phyloP scores from a whole-genome alignment of 805 yeast genomes.

The Candida piceae region DNA sequence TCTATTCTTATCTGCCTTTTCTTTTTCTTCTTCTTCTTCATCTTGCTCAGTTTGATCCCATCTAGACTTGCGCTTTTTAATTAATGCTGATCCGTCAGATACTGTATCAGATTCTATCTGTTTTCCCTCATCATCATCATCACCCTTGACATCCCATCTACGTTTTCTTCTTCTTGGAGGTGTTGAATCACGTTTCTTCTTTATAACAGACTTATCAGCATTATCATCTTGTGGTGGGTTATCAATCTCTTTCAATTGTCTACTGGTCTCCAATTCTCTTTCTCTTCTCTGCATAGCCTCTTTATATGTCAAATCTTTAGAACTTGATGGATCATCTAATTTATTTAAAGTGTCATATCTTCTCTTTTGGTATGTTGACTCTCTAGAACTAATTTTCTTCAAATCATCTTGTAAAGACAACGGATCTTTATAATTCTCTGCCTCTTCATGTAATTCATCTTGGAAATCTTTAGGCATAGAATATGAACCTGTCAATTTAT shows the following conservation, averaged over 20 bases:
- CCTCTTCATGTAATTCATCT: slow-evolving; percentile 17
- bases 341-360: slow-evolving; percentile 16
- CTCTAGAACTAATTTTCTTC: slow-evolving; percentile 32
- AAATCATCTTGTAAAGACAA: slow-evolving; percentile 21
- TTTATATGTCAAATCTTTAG: slow-evolving; percentile 31
- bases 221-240: slow-evolving; percentile 10
- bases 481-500: slow-evolving; percentile 14
- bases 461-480: slow-evolving; percentile 22
- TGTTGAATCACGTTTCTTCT: slow-evolving; percentile 14
- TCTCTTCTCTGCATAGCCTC: slow-evolving; percentile 39
- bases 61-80: slow-evolving; percentile 14
- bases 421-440: slow-evolving; percentile 19
- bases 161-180: slow-evolving; percentile 27
- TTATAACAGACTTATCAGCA: no score
- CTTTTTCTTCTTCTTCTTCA: slow-evolving; percentile 16
- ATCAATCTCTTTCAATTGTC: slow-evolving; percentile 26
- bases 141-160: slow-evolving; percentile 43
- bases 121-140: slow-evolving; percentile 26
- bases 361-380: slow-evolving; percentile 44
- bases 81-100: no score
- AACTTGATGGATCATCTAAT: no score
- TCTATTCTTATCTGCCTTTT: neutral
- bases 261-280: slow-evolving; percentile 35
- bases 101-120: no score
- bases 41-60: slow-evolving; percentile 24